Percentiles rank a stretch among this genome's conserved stretches.
Evolutionary conservation across 352 stramenopile genomes (phyloP).

Genomic region (Phytophthora parvispora): DNA sequence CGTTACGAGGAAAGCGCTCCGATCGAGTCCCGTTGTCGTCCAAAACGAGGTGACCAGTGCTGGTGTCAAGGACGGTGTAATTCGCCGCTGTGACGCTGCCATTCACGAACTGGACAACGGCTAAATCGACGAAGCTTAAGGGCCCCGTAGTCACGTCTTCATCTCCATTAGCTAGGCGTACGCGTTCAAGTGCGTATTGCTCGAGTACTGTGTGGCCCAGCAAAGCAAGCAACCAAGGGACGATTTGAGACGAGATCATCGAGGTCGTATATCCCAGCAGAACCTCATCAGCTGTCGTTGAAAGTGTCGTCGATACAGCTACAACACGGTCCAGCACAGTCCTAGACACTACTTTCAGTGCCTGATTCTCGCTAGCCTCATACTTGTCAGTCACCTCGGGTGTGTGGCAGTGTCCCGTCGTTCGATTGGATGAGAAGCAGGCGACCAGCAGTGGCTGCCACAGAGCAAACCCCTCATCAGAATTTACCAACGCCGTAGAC

Average conservation of each 20-base stretch:
- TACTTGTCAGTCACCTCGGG: background rate
- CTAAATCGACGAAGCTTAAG: conserved; percentile 35
- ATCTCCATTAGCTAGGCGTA: conserved; percentile 20
- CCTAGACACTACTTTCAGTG: conserved; percentile 16
- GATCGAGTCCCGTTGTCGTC: conserved; percentile 49
- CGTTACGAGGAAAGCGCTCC: conserved; percentile 43
- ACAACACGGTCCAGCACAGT: conserved; percentile 12
- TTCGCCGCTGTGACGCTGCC: conserved; percentile 36
- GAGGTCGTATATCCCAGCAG: conserved; percentile 5
- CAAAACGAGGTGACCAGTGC: conserved; percentile 3
- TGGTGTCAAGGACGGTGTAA: conserved; percentile 32
- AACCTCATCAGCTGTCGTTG: conserved; percentile 2
- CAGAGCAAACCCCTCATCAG: conserved; percentile 40
- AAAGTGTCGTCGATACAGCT: conserved; percentile 9
- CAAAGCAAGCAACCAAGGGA: conserved; percentile 53
- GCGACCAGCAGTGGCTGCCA: conserved; percentile 50
- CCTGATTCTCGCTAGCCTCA: conserved; percentile 4
- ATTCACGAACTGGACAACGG: conserved; percentile 60
- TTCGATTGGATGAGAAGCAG: conserved; percentile 46
- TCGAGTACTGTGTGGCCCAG: conserved; percentile 50
- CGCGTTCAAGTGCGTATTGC: conserved; percentile 41
- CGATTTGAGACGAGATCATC: conserved; percentile 39
- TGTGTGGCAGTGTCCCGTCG: conserved; percentile 29
- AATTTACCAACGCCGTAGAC: conserved; percentile 37
- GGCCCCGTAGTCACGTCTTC: background rate